Percentiles rank a stretch among this genome's conserved stretches.
phyloP scores from a whole-genome alignment of 2,329 filamentous ascomycete genomes.

The Lasiodiplodia theobromae region DNA sequence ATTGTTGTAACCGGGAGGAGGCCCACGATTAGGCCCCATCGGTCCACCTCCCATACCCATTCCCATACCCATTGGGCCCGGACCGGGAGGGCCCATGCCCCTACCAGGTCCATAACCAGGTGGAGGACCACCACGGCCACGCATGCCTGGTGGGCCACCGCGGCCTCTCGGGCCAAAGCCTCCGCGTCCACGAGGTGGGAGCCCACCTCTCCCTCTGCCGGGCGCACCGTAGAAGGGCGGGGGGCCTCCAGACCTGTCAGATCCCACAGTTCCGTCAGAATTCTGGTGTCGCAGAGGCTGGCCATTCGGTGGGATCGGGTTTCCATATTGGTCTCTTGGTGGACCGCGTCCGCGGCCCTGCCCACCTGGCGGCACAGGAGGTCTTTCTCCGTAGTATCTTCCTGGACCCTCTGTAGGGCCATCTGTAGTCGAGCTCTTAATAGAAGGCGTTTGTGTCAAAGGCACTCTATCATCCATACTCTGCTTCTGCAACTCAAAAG shows the following conservation, averaged over 20 bases:
- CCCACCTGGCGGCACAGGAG: constrained; percentile 37
- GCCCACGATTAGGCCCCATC: constrained; percentile 51
- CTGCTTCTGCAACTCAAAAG: constrained; percentile 69
- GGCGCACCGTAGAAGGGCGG: constrained; percentile 39
- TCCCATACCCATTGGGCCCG: constrained; percentile 36
- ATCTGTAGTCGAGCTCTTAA: constrained; percentile 57
- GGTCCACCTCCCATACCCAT: constrained; percentile 39
- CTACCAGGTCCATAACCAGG: constrained; percentile 49
- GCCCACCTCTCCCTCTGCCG: constrained; percentile 33
- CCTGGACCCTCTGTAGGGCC: constrained; percentile 49
- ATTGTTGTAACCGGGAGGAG: constrained; percentile 51
- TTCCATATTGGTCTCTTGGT: constrained; percentile 70
- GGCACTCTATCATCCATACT: constrained; percentile 73
- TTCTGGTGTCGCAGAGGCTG: constrained; percentile 46
- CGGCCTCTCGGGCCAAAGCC: constrained; percentile 47
- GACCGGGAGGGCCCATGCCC: constrained; percentile 41
- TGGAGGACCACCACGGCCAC: constrained; percentile 42
- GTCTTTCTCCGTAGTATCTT: constrained; percentile 43
- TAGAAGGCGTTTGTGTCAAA: constrained; percentile 69
- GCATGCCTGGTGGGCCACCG: constrained; percentile 40
- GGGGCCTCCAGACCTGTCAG: constrained; percentile 51
- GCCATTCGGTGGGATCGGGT: constrained; percentile 52
- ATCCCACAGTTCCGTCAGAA: constrained; percentile 45
- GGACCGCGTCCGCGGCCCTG: constrained; percentile 37
- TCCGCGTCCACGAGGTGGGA: constrained; percentile 44